Evolutionary conservation across 345 rosid genomes (phyloP).

Genomic region (Rhodomyrtus tomentosa): DNA sequence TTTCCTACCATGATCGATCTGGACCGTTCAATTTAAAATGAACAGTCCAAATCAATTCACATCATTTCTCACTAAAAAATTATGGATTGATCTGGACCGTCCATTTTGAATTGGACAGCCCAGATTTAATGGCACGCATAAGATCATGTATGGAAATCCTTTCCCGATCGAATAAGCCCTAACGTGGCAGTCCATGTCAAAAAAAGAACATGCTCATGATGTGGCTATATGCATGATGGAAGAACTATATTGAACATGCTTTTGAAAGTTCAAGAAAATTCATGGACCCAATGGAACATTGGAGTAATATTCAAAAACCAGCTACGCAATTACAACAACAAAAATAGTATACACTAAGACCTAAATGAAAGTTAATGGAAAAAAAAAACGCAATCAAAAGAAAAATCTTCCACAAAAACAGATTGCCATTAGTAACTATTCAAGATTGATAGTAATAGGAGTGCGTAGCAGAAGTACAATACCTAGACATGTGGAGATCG

Average conservation of each 20-base stretch:
- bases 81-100: too few relatives aligned
- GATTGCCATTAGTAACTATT: not conserved
- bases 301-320: not conserved
- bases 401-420: not conserved
- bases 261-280: not conserved
- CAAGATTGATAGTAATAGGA: not conserved
- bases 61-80: too few relatives aligned
- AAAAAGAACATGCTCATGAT: not conserved
- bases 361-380: not conserved
- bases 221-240: not conserved
- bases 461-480: too few relatives aligned
- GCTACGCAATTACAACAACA: not conserved
- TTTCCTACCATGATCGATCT: too few relatives aligned
- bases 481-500: too few relatives aligned
- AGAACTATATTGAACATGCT: not conserved
- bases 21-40: too few relatives aligned
- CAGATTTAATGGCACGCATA: too few relatives aligned
- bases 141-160: too few relatives aligned
- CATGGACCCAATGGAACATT: not conserved
- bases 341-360: not conserved
- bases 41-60: too few relatives aligned
- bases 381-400: not conserved
- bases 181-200: not conserved
- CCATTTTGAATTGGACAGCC: too few relatives aligned
- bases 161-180: not conserved